Percentiles rank a stretch among this genome's conserved stretches.
Conservation (phyloP, 163 green algal species). For the Chlamydomonas reinhardtii region DNA sequence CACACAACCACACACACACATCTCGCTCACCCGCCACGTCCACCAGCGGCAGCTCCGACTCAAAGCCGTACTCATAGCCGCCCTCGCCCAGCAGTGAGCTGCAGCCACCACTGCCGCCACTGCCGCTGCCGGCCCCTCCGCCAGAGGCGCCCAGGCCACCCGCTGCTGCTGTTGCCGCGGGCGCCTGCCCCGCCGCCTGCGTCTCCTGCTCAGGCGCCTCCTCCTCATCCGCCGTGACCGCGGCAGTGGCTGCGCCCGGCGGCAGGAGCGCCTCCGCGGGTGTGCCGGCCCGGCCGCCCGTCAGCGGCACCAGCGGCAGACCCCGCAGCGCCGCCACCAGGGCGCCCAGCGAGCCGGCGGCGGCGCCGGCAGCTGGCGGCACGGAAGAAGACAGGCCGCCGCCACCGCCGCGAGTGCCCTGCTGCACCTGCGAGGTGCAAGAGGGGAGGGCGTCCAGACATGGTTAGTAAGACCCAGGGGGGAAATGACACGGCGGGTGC, state of each 20-base stretch:
- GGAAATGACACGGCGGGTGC: too few species aligned
- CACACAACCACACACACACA: too few species aligned
- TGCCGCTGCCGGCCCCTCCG: too few species aligned
- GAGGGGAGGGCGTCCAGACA: not conserved
- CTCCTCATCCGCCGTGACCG: too few species aligned
- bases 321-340: conserved; percentile 1
- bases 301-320: conserved; percentile 31
- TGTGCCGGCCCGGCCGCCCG: not conserved
- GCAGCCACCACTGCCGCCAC: too few species aligned
- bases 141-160: too few species aligned
- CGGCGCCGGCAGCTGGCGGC: not conserved
- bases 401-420: not conserved
- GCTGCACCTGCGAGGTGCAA: conserved; percentile 1
- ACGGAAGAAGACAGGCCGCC: not conserved
- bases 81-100: conserved; percentile 34
- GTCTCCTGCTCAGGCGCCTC: too few species aligned
- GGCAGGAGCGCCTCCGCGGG: conserved; percentile 33
- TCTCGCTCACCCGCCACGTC: conserved; percentile 5
- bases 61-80: conserved; percentile 35
- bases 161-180: not conserved
- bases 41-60: conserved; percentile 30
- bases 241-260: not conserved
- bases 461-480: too few species aligned
- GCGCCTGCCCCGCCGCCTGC: not conserved
- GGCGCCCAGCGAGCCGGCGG: not conserved